Percentiles rank a stretch among this genome's conserved stretches.
These are phyloP conservation scores for Pilaira anomala DNA, from an alignment of 192 early-diverging fungal species.

Conservation along the genomic window DNA sequence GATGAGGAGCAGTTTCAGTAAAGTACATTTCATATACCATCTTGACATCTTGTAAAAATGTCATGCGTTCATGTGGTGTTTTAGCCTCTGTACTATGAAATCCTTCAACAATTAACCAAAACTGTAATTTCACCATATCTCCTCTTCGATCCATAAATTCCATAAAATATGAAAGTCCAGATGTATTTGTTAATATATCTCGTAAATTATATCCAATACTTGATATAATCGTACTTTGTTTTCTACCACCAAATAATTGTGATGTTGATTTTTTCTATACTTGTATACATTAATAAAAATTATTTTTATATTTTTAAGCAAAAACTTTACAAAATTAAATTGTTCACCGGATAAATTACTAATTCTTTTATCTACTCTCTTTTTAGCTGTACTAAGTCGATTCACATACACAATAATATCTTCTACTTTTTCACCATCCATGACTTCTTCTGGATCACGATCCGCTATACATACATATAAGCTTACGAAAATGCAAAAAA, in stretches of 20 bases:
- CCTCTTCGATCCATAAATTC: slow-evolving; percentile 78
- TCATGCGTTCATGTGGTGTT: slow-evolving; percentile 23
- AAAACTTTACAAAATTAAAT: slow-evolving; percentile 39
- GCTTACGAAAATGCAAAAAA: background rate
- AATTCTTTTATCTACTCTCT: slow-evolving; percentile 71
- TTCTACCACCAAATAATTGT: slow-evolving; percentile 24
- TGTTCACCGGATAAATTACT: slow-evolving; percentile 48
- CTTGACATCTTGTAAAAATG: slow-evolving; percentile 46
- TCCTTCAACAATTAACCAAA: slow-evolving; percentile 73
- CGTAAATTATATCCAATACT: slow-evolving; percentile 25
- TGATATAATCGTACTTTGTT: slow-evolving; percentile 1
- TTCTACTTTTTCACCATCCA: slow-evolving; percentile 75
- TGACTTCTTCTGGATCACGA: slow-evolving; percentile 66
- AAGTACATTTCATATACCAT: slow-evolving; percentile 55
- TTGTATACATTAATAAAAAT: background rate
- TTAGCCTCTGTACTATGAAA: slow-evolving; percentile 36
- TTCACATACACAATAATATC: slow-evolving; percentile 75
- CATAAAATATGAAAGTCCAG: slow-evolving; percentile 70
- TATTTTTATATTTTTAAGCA: background rate
- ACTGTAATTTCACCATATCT: slow-evolving; percentile 60
- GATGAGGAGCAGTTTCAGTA: slow-evolving; percentile 38
- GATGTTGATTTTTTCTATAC: slow-evolving; percentile 13
- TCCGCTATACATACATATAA: slow-evolving; percentile 44
- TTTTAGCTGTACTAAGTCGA: slow-evolving; percentile 67
- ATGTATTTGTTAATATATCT: slow-evolving; percentile 63